These are phyloP conservation scores for Kentomonas sorsogonicus DNA, from an alignment of 208 protist species.

Conservation along the genomic window DNA sequence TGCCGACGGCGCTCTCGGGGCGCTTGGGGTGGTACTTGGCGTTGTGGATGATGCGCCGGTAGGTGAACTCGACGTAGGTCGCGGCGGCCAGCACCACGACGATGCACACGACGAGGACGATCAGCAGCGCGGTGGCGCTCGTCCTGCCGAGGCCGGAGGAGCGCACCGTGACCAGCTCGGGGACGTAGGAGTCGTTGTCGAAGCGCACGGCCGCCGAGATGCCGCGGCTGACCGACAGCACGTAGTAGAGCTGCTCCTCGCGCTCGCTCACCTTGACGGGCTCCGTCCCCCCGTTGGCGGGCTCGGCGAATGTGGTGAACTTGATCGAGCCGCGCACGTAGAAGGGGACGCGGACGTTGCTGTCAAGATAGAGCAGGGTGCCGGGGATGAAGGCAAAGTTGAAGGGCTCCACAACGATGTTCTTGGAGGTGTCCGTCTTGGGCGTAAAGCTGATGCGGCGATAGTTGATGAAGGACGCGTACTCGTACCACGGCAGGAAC, in stretches of 20 bases:
- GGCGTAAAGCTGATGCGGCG: conserved; percentile 47
- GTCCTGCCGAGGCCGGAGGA: conserved; percentile 29
- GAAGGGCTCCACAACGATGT: conserved; percentile 58
- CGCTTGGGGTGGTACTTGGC: conserved; percentile 63
- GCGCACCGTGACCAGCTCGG: conserved; percentile 19
- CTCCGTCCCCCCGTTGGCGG: conserved; percentile 19
- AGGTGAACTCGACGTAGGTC: conserved; percentile 65
- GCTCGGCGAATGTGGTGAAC: conserved; percentile 50
- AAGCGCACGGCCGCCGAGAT: conserved; percentile 58
- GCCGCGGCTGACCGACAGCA: conserved; percentile 50
- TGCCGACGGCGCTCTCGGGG: conserved; percentile 39
- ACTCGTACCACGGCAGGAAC: conserved; percentile 55
- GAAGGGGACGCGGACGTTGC: conserved; percentile 56
- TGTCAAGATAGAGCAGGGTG: conserved; percentile 60
- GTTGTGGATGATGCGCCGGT: conserved; percentile 59
- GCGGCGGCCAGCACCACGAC: conserved; percentile 40
- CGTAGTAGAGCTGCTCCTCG: conserved; percentile 54
- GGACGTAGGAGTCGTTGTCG: conserved; percentile 47
- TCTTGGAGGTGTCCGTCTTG: too few relatives aligned
- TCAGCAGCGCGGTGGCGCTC: conserved; percentile 47
- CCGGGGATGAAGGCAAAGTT: conserved; percentile 82
- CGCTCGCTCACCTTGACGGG: conserved; percentile 30
- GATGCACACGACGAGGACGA: conserved; percentile 51
- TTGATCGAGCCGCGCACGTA: conserved; percentile 39
- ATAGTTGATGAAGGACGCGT: conserved; percentile 73